A percentile compares a stretch with the other conserved stretches of the same genome.
Conservation (phyloP, 179 eudicot species). For the Corrigiola litoralis region DNA sequence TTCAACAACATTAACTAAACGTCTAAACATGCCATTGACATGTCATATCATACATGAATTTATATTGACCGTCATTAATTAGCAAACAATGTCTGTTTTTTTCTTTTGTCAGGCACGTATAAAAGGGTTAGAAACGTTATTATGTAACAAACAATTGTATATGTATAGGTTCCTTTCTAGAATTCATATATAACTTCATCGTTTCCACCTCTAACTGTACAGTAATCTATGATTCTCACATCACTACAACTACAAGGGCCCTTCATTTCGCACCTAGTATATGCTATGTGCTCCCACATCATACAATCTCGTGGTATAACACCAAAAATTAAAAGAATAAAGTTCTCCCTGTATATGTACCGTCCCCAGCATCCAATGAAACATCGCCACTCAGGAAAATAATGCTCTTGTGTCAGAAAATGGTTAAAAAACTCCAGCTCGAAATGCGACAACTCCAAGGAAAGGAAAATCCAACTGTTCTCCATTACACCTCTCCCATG, state of each 20-base stretch:
- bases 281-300: neutral
- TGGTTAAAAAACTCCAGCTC: conserved; percentile 1
- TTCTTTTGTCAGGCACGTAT: no score
- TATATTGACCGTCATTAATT: no score
- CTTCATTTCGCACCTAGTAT: neutral
- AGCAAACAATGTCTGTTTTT: no score
- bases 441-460: conserved; percentile 9
- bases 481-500: conserved; percentile 9
- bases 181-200: no score
- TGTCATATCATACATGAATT: no score
- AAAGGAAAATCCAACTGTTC: conserved; percentile 21
- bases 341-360: conserved; percentile 12
- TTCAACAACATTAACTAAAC: no score
- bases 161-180: no score
- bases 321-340: neutral
- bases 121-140: no score
- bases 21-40: no score
- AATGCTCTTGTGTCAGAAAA: conserved; percentile 19
- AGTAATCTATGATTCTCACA: neutral
- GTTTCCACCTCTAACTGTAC: neutral
- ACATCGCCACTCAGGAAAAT: conserved; percentile 8
- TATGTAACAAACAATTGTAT: no score
- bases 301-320: neutral
- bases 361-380: conserved; percentile 10
- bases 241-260: no score